Evolutionary conservation across 495 filamentous ascomycete species (phyloP).

Genomic region (Penicillium cinerascens): DNA sequence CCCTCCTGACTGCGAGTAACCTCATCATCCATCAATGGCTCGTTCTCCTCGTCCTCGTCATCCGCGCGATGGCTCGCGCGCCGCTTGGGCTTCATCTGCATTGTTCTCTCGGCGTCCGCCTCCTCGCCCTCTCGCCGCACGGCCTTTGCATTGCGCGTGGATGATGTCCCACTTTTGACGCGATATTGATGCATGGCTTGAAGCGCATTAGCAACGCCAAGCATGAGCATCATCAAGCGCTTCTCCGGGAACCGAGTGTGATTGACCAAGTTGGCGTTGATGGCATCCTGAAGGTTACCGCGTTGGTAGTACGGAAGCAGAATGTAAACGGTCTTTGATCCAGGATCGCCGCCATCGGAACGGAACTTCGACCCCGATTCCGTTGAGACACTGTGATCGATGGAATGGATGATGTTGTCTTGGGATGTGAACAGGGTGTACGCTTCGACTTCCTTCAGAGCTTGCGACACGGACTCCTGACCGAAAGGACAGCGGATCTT

Average conservation of each 20-base stretch:
- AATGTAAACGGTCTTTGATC: constrained; percentile 92
- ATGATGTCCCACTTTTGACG: constrained; percentile 53
- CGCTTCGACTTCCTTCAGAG: constrained; percentile 94
- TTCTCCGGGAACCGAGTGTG: constrained; percentile 90
- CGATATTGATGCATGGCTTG: constrained; percentile 88
- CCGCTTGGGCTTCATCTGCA: constrained; percentile 53
- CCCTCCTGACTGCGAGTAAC: constrained; percentile 69
- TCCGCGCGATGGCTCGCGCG: constrained; percentile 38
- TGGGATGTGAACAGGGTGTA: constrained; percentile 84
- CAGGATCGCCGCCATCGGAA: constrained; percentile 52
- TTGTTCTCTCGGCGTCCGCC: constrained; percentile 57
- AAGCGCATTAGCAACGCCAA: constrained; percentile 86
- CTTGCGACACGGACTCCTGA: constrained; percentile 88
- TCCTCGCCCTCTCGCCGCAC: constrained; percentile 55
- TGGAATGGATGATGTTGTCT: constrained; percentile 81
- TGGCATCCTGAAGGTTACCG: constrained; percentile 94
- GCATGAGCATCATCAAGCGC: constrained; percentile 80
- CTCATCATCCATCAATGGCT: constrained; percentile 81
- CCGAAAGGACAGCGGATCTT: constrained; percentile 98
- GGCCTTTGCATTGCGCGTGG: constrained; percentile 57
- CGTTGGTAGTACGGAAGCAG: constrained; percentile 90
- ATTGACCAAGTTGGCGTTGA: constrained; percentile 98
- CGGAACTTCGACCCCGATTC: constrained; percentile 60
- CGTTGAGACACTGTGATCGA: constrained; percentile 74
- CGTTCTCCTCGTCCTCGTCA: constrained; percentile 70